Conservation (phyloP, 768 basidiomycete species). For the Trametes sanguinea region DNA sequence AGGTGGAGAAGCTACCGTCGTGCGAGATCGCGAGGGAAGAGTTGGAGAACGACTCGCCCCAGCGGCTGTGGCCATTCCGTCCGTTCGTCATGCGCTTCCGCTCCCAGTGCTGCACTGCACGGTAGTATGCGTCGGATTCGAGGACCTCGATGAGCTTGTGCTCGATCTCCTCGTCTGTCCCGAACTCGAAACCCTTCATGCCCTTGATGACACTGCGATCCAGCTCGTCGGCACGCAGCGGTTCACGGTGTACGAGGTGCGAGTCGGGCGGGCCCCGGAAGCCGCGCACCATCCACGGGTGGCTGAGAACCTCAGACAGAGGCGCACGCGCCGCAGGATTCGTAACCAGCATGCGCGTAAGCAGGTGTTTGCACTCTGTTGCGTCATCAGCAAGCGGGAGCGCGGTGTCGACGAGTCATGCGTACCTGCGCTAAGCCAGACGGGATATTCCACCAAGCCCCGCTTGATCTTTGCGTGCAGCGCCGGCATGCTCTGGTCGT, state of each 20-base stretch:
- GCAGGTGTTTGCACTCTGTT: slow-evolving; percentile 89
- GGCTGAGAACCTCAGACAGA: slow-evolving; percentile 79
- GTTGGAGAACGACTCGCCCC: slow-evolving; percentile 63
- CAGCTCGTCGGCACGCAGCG: slow-evolving; percentile 85
- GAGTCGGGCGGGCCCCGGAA: slow-evolving; percentile 78
- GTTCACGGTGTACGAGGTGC: slow-evolving; percentile 87
- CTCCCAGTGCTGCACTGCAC: slow-evolving; percentile 79
- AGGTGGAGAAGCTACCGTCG: slow-evolving; percentile 38
- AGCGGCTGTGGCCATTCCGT: slow-evolving; percentile 43
- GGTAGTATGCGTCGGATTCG: slow-evolving; percentile 73
- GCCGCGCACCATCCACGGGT: slow-evolving; percentile 93
- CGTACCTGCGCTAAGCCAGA: slow-evolving; percentile 92
- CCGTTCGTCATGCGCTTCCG: slow-evolving; percentile 48
- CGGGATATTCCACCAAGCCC: slow-evolving; percentile 94
- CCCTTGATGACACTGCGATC: slow-evolving; percentile 83
- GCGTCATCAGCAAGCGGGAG: slow-evolving; percentile 19
- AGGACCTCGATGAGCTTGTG: slow-evolving; percentile 70
- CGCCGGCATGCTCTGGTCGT: slow-evolving; percentile 99
- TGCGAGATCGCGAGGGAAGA: slow-evolving; percentile 70
- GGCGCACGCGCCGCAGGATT: slow-evolving; percentile 84
- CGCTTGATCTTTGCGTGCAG: slow-evolving; percentile 99
- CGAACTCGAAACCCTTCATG: slow-evolving; percentile 98
- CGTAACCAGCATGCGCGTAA: slow-evolving; percentile 95
- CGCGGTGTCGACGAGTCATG: slow-evolving; percentile 19
- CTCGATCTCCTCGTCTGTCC: slow-evolving; percentile 84